Conservation (phyloP, 495 filamentous ascomycete genomes). For the Podospora didyma region DNA sequence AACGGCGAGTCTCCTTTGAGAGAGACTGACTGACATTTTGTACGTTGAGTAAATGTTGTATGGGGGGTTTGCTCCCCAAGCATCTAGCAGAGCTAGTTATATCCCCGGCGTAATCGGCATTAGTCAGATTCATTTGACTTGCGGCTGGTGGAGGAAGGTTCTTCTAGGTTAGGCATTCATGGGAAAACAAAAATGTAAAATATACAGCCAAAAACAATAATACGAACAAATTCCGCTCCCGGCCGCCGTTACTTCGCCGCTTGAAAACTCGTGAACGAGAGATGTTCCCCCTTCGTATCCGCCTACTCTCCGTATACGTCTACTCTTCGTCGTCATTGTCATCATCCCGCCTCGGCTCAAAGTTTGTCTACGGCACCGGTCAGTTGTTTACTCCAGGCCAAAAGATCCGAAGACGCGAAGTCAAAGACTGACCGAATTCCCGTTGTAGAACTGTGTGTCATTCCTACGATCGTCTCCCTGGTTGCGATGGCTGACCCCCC, state of each 20-base stretch:
- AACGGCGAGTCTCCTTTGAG: not conserved
- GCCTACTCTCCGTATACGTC: not conserved
- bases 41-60: not conserved
- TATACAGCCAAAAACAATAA: not conserved
- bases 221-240: not conserved
- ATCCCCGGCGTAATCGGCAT: not conserved
- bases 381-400: slow-evolving; percentile 10
- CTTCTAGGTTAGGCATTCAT: not conserved
- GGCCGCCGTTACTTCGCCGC: not conserved
- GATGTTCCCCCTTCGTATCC: not conserved
- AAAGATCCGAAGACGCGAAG: not conserved
- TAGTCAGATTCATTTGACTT: not conserved
- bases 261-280: no score
- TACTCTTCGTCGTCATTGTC: slow-evolving; percentile 39
- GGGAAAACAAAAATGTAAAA: not conserved
- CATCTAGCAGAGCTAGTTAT: not conserved
- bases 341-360: slow-evolving; percentile 63
- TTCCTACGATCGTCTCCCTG: slow-evolving; percentile 31
- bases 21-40: not conserved
- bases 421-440: slow-evolving; percentile 65
- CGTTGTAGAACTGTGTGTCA: slow-evolving; percentile 75
- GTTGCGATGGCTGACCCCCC: slow-evolving; percentile 20
- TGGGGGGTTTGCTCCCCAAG: not conserved
- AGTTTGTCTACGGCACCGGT: slow-evolving; percentile 56
- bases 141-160: no score